phyloP scores from a whole-genome alignment of 768 basidiomycete species.

The Cubamyces sp. region DNA sequence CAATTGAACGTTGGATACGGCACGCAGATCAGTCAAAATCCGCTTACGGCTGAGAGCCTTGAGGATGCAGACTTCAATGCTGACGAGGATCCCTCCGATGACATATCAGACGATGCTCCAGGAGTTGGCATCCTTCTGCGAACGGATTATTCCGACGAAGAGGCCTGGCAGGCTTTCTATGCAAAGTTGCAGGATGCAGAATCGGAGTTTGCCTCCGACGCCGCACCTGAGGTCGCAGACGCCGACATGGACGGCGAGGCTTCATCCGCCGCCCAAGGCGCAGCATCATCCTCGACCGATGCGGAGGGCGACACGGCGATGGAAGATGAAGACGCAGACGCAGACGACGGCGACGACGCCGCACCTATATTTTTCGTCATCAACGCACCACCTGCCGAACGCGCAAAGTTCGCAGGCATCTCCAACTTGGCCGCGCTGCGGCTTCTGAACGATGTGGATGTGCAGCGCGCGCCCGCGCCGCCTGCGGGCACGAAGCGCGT shows the following conservation, averaged over 20 bases:
- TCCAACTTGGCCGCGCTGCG: constrained; percentile 72
- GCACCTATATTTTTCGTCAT: constrained; percentile 56
- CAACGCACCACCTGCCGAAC: constrained; percentile 49
- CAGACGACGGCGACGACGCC: constrained; percentile 27
- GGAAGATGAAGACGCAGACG: constrained; percentile 34
- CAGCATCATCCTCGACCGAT: constrained; percentile 21
- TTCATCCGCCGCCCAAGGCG: constrained; percentile 27
- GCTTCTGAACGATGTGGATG: constrained; percentile 71
- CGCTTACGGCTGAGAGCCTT: constrained; percentile 24
- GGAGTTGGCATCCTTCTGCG: constrained; percentile 70
- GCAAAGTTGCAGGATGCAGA: constrained; percentile 56
- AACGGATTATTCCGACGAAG: constrained; percentile 71
- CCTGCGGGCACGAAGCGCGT: constrained; percentile 51
- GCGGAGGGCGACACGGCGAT: constrained; percentile 30
- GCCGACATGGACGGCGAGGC: constrained; percentile 30
- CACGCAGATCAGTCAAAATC: constrained; percentile 19
- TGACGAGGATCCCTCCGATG: constrained; percentile 63
- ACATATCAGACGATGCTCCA: constrained; percentile 45
- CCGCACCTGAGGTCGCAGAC: constrained; percentile 27
- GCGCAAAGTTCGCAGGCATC: constrained; percentile 46
- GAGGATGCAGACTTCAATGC: constrained; percentile 33
- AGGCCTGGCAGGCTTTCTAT: constrained; percentile 63
- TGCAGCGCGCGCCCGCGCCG: constrained; percentile 55
- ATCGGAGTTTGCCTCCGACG: constrained; percentile 50
- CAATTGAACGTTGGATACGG: neutral